phyloP scores from a whole-genome alignment of 2,329 filamentous ascomycete species.

The Rhexocercosporidium sp. region DNA sequence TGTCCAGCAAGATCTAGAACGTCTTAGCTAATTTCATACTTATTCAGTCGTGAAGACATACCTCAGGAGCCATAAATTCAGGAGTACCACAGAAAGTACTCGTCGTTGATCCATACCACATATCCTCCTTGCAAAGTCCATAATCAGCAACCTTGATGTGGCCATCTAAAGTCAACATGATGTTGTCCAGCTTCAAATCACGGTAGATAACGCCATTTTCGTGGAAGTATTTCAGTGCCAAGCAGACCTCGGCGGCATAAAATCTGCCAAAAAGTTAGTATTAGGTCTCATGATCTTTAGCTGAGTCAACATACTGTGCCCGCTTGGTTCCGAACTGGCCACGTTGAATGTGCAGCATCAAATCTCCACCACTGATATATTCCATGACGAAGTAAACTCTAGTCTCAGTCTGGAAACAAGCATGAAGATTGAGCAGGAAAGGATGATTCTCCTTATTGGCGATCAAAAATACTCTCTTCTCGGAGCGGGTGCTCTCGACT shows the following conservation, averaged over 20 bases:
- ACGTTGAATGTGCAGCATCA: slow-evolving; percentile 98
- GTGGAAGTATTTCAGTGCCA: slow-evolving; percentile 98
- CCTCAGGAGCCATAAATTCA: slow-evolving; percentile 99
- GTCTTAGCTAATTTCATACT: slow-evolving; percentile 39
- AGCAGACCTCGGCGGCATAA: slow-evolving; percentile 95
- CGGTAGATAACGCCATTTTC: slow-evolving; percentile 98
- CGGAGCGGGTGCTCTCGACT: slow-evolving; percentile 95
- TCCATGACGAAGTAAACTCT: slow-evolving; percentile 99
- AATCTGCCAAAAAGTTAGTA: slow-evolving; percentile 62
- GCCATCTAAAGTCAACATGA: slow-evolving; percentile 90
- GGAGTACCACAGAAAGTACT: slow-evolving; percentile 99
- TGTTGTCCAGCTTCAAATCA: slow-evolving; percentile 83
- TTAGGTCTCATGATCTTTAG: slow-evolving; percentile 33
- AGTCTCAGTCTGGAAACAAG: slow-evolving; percentile 98
- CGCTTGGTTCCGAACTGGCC: slow-evolving; percentile 95
- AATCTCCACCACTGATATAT: slow-evolving; percentile 96
- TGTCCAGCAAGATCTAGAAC: slow-evolving; percentile 86
- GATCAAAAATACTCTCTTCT: slow-evolving; percentile 96
- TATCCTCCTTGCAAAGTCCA: slow-evolving; percentile 98
- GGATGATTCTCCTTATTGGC: slow-evolving; percentile 97
- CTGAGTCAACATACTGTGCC: slow-evolving; percentile 73
- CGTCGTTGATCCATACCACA: slow-evolving; percentile 98
- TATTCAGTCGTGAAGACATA: slow-evolving; percentile 49
- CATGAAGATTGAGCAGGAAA: slow-evolving; percentile 92
- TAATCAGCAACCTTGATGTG: slow-evolving; percentile 99